Percentiles rank a stretch among this genome's conserved stretches.
phyloP scores from a whole-genome alignment of 108 stramenopile genomes.

The Epithemia pelagica region DNA sequence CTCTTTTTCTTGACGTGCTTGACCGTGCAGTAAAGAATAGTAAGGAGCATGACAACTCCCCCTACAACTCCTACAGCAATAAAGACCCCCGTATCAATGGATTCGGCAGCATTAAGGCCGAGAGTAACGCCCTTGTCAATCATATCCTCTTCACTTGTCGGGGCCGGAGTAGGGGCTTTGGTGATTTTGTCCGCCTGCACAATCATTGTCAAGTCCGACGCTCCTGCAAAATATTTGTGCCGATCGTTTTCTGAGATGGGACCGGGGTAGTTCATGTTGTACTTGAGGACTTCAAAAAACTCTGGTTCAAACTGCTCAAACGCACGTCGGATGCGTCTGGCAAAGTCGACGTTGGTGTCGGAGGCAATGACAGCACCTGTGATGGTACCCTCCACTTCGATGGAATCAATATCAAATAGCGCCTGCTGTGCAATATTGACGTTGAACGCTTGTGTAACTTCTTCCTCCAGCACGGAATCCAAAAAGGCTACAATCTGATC shows the following conservation, averaged over 20 bases:
- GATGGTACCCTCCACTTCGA: neutral
- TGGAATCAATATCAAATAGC: neutral
- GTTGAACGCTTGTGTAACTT: neutral
- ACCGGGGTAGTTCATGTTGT: neutral
- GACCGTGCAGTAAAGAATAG: neutral
- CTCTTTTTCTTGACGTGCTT: neutral
- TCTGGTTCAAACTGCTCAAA: neutral
- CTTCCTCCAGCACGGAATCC: neutral
- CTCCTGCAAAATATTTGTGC: neutral
- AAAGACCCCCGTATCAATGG: neutral
- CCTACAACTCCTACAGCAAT: neutral
- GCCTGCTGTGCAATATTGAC: neutral
- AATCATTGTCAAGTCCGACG: neutral
- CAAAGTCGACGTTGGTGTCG: neutral
- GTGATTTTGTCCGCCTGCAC: neutral
- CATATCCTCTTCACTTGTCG: neutral
- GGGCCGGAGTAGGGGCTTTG: neutral
- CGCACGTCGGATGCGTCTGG: neutral
- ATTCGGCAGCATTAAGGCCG: neutral
- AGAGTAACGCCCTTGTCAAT: neutral
- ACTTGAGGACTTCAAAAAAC: neutral
- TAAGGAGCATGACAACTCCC: neutral
- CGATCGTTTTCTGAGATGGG: neutral
- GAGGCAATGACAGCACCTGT: neutral
- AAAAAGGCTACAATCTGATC: neutral